phyloP scores from a whole-genome alignment of 768 basidiomycete species.

The Pleurotus cornucopiae region DNA sequence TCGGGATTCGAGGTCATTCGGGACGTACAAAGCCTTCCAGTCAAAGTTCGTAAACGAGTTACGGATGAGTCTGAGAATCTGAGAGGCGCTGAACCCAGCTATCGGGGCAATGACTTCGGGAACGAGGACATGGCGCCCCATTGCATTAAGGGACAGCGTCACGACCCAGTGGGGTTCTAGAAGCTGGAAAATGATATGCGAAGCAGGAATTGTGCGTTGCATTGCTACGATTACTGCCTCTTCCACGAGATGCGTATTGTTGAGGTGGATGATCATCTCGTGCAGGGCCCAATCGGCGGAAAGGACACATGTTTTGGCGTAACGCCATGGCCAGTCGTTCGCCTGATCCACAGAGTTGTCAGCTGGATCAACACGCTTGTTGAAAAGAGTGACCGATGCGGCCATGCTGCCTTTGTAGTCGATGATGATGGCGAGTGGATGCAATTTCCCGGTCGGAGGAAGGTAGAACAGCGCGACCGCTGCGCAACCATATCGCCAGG shows the following conservation, averaged over 20 bases:
- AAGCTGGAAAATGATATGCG: slow-evolving; percentile 21
- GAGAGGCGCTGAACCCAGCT: slow-evolving; percentile 13
- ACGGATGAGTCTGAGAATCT: slow-evolving; percentile 16
- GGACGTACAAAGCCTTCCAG: slow-evolving; percentile 20
- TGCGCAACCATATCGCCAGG: slow-evolving; percentile 18
- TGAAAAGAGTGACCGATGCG: slow-evolving; percentile 23
- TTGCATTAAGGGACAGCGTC: slow-evolving; percentile 23
- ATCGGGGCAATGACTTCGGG: slow-evolving; percentile 19
- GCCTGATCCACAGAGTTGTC: slow-evolving; percentile 10
- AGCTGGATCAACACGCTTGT: slow-evolving; percentile 16
- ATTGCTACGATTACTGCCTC: slow-evolving; percentile 25
- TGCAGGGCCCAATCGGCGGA: slow-evolving; percentile 24
- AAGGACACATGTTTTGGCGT: slow-evolving; percentile 25
- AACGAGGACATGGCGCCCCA: slow-evolving; percentile 21
- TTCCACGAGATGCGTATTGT: slow-evolving; percentile 25
- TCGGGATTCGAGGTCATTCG: slow-evolving; percentile 20
- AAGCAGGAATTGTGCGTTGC: slow-evolving; percentile 17
- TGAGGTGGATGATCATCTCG: slow-evolving; percentile 23
- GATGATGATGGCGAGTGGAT: slow-evolving; percentile 23
- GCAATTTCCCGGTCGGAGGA: slow-evolving; percentile 19
- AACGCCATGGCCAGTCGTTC: slow-evolving; percentile 27
- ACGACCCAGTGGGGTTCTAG: slow-evolving; percentile 24
- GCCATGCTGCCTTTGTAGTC: slow-evolving; percentile 23
- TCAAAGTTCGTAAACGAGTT: slow-evolving; percentile 19
- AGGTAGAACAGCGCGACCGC: slow-evolving; percentile 24